Percentiles rank a stretch among this genome's conserved stretches.
phyloP scores from a whole-genome alignment of 1,284 basidiomycete genomes.

The Leccinum subrobustum region DNA sequence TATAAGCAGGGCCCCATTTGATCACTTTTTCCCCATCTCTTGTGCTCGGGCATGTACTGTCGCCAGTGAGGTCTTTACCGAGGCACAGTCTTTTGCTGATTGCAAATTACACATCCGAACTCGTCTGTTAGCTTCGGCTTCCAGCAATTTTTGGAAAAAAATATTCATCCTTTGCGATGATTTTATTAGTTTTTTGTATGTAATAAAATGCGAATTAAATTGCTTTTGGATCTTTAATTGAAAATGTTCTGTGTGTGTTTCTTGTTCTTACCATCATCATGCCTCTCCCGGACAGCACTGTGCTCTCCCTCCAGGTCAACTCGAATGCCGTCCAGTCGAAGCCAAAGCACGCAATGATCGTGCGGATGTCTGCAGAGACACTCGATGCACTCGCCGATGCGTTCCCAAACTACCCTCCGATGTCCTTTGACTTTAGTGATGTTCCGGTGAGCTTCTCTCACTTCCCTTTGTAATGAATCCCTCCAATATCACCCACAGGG shows the following conservation, averaged over 20 bases:
- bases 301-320: constrained; percentile 56
- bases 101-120: constrained; percentile 91
- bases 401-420: constrained; percentile 41
- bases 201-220: too few relatives aligned
- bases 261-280: background rate
- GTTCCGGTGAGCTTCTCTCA: constrained; percentile 46
- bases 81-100: constrained; percentile 92
- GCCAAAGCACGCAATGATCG: constrained; percentile 69
- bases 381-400: constrained; percentile 58
- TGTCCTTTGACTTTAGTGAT: constrained; percentile 62
- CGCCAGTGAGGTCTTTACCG: constrained; percentile 90
- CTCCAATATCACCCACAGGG: constrained; percentile 42
- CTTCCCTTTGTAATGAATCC: background rate
- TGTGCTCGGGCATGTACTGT: constrained; percentile 91
- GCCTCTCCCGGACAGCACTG: constrained; percentile 57
- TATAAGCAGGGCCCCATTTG: constrained; percentile 30
- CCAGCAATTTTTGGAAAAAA: constrained; percentile 86
- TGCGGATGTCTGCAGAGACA: constrained; percentile 67
- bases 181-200: background rate
- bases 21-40: constrained; percentile 56
- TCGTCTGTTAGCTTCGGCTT: constrained; percentile 73
- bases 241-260: too few relatives aligned
- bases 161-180: constrained; percentile 50
- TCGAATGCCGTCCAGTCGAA: constrained; percentile 52
- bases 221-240: too few relatives aligned